These are phyloP conservation scores for Podospora bellae-mahoneyi DNA, from an alignment of 495 filamentous ascomycete species.

Conservation along the genomic window DNA sequence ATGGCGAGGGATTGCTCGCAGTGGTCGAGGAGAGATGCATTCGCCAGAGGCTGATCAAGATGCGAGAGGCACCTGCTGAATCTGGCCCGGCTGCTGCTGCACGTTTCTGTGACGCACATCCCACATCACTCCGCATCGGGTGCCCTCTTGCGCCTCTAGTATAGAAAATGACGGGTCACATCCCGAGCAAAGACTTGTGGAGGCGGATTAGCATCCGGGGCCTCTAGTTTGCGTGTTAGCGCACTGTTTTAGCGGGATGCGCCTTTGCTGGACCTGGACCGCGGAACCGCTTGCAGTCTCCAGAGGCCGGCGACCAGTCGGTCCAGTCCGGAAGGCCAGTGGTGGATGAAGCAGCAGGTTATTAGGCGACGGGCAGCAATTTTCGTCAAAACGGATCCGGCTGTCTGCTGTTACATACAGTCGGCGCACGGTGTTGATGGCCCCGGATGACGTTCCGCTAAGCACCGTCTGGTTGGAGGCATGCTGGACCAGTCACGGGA, in stretches of 20 bases:
- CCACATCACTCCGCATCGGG: neutral
- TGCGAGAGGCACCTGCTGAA: neutral
- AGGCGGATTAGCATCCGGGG: neutral
- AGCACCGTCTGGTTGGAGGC: neutral
- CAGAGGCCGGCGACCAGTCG: neutral
- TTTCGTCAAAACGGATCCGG: neutral
- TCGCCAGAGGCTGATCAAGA: neutral
- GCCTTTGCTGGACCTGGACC: neutral
- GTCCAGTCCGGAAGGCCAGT: neutral
- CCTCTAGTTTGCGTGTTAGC: neutral
- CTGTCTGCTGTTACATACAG: neutral
- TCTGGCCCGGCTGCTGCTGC: neutral
- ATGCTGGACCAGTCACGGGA: neutral
- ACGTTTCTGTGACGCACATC: neutral
- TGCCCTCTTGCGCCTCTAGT: neutral
- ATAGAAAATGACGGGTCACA: conserved; percentile 1
- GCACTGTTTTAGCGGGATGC: neutral
- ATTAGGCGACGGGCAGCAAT: neutral
- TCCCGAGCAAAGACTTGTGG: conserved; percentile 1
- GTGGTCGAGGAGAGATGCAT: neutral
- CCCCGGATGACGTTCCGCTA: neutral
- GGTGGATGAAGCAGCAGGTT: neutral
- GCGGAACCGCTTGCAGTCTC: neutral
- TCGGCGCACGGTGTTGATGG: neutral
- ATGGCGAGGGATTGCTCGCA: neutral